Evolutionary conservation across 495 filamentous ascomycete genomes (phyloP).

Genomic region (Rostrohypoxylon terebratum): DNA sequence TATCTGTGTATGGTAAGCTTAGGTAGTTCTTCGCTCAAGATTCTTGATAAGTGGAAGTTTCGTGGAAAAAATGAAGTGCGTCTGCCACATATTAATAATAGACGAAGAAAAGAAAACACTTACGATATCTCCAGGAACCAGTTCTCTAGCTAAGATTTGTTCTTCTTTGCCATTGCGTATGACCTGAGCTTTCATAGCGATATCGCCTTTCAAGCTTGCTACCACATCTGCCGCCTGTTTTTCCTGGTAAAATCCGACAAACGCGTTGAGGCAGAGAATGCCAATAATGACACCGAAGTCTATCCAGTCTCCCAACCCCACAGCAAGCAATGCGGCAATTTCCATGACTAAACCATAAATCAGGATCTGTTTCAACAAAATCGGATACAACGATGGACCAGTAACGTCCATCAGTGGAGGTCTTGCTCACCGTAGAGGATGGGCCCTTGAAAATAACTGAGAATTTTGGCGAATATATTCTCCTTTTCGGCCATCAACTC

Average conservation of each 20-base stretch:
- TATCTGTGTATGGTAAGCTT: constrained; percentile 46
- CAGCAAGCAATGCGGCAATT: constrained; percentile 81
- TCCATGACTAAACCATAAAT: constrained; percentile 75
- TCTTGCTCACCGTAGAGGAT: constrained; percentile 80
- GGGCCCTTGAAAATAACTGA: constrained; percentile 83
- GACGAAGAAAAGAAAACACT: too few relatives aligned
- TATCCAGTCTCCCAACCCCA: constrained; percentile 84
- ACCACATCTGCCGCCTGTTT: constrained; percentile 89
- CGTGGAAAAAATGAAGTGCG: neutral
- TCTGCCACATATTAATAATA: too few relatives aligned
- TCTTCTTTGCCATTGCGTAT: constrained; percentile 77
- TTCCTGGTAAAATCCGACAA: constrained; percentile 88
- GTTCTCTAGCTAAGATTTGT: constrained; percentile 80
- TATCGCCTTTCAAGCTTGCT: constrained; percentile 82
- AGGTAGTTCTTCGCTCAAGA: neutral
- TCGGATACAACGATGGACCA: neutral
- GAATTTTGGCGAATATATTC: constrained; percentile 80
- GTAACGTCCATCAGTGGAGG: neutral
- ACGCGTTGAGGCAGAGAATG: constrained; percentile 82
- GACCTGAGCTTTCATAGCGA: constrained; percentile 80
- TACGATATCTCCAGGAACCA: constrained; percentile 86
- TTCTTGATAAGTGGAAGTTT: neutral
- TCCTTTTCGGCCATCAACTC: constrained; percentile 81
- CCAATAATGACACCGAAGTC: constrained; percentile 87
- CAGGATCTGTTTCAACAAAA: constrained; percentile 23